Conservation (phyloP, 1,284 basidiomycete genomes). For the Apiotrichum laibachii region DNA sequence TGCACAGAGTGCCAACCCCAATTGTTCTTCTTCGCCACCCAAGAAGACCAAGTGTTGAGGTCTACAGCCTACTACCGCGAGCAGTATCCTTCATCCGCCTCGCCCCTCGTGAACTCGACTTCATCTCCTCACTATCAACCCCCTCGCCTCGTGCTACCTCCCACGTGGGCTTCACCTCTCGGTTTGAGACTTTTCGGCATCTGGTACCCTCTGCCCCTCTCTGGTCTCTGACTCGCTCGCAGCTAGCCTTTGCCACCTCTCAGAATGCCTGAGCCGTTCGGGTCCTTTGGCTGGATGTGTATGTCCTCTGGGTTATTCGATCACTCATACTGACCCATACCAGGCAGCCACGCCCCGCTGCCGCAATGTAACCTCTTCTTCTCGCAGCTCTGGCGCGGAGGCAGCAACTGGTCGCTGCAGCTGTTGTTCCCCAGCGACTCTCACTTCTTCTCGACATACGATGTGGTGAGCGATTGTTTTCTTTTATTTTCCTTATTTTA, state of each 20-base stretch:
- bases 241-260: no score
- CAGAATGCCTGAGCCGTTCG: conserved; percentile 36
- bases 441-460: conserved; percentile 29
- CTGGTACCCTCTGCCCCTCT: not conserved
- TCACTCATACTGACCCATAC: not conserved
- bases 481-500: not conserved
- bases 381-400: conserved; percentile 40
- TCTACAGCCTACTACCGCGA: no score
- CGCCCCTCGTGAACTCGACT: no score
- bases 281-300: conserved; percentile 48
- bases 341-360: conserved; percentile 46
- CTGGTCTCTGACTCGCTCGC: not conserved
- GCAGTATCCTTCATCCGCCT: no score
- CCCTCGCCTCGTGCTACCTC: no score
- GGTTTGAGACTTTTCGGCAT: not conserved
- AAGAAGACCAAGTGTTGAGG: no score
- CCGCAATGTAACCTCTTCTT: conserved; percentile 54
- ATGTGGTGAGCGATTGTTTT: conserved; percentile 31
- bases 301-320: conserved; percentile 11
- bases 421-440: conserved; percentile 39
- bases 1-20: no score
- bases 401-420: conserved; percentile 21
- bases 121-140: no score
- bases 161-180: no score
- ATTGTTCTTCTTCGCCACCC: no score